phyloP scores from a whole-genome alignment of 495 filamentous ascomycete species.

The Penicillium cinerascens region DNA sequence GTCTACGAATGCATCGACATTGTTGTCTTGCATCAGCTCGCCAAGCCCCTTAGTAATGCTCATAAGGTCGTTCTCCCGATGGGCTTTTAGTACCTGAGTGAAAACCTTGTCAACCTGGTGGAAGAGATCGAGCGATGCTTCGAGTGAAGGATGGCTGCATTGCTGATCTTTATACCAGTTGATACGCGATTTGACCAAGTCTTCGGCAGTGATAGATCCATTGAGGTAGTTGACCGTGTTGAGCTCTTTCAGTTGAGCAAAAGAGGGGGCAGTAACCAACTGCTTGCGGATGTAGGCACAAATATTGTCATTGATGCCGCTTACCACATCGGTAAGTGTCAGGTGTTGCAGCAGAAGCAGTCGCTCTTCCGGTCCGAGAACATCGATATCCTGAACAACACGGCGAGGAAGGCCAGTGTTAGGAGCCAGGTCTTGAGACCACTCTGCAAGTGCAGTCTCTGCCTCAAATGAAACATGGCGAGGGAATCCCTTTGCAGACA shows the following conservation, averaged over 20 bases:
- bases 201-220: conserved; percentile 37
- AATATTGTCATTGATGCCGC: conserved; percentile 29
- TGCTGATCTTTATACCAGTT: conserved; percentile 50
- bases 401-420: conserved; percentile 41
- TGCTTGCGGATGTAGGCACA: conserved; percentile 44
- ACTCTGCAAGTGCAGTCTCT: conserved; percentile 44
- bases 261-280: conserved; percentile 48
- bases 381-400: conserved; percentile 49
- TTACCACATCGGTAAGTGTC: conserved; percentile 33
- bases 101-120: conserved; percentile 42
- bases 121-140: conserved; percentile 43
- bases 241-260: conserved; percentile 46
- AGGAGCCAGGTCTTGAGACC: conserved; percentile 32
- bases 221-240: conserved; percentile 51
- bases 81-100: conserved; percentile 35
- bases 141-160: conserved; percentile 38
- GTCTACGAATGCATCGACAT: conserved; percentile 47
- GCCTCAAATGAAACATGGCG: conserved; percentile 51
- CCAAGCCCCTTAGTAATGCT: conserved; percentile 36
- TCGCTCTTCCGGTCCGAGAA: conserved; percentile 50
- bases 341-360: conserved; percentile 51
- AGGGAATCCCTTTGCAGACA: conserved; percentile 47
- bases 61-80: conserved; percentile 40
- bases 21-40: conserved; percentile 31
- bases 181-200: conserved; percentile 44